Conservation (phyloP, 176 grass and related monocot genomes). For the Hyparrhenia diplandra region DNA sequence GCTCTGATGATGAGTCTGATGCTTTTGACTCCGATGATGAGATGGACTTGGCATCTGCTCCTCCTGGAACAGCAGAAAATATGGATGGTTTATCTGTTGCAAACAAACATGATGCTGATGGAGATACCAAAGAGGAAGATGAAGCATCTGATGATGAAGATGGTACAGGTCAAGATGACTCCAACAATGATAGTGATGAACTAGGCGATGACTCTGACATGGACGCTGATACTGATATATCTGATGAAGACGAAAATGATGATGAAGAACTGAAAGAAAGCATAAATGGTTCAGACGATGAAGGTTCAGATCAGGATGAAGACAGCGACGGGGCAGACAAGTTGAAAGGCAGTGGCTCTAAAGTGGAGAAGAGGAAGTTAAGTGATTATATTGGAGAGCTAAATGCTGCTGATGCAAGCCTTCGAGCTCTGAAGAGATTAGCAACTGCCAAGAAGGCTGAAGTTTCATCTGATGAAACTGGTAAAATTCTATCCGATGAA, state of each 20-base stretch:
- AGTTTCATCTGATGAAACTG: conserved; percentile 41
- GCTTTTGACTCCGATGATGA: conserved; percentile 44
- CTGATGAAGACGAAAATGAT: conserved; percentile 30
- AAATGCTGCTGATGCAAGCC: conserved; percentile 76
- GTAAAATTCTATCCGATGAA: conserved; percentile 79
- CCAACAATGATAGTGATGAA: conserved; percentile 25
- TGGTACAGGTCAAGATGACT: conserved; percentile 20
- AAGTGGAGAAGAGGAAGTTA: conserved; percentile 66
- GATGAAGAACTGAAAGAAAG: conserved; percentile 16
- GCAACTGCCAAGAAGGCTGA: conserved; percentile 46
- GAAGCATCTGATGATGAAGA: conserved; percentile 39
- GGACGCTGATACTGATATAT: conserved; percentile 33
- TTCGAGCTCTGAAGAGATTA: conserved; percentile 74
- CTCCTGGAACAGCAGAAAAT: conserved; percentile 15
- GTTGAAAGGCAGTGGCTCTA: conserved; percentile 9
- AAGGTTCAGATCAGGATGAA: conserved; percentile 16
- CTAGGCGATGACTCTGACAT: conserved; percentile 37
- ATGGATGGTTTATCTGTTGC: neutral
- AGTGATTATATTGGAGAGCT: conserved; percentile 55
- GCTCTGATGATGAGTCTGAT: conserved; percentile 38
- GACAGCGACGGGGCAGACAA: too few species aligned
- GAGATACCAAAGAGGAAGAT: conserved; percentile 24
- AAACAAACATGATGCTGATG: conserved; percentile 25
- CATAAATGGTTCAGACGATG: conserved; percentile 10
- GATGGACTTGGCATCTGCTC: conserved; percentile 7